Conservation (phyloP, 139 green algal genomes). For the Closterium sp. region DNA sequence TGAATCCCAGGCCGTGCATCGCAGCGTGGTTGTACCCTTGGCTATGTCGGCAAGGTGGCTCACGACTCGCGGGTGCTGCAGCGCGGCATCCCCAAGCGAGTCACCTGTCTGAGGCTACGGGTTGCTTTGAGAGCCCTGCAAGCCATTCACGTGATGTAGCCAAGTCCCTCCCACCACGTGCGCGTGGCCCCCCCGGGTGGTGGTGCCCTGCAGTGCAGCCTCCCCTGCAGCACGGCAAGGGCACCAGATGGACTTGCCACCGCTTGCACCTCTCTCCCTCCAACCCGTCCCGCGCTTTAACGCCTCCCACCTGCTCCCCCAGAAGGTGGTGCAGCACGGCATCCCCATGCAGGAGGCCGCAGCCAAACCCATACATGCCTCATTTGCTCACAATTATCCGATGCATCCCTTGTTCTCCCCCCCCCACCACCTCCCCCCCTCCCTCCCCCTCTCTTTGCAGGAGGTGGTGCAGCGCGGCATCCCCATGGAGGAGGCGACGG, state of each 20-base stretch:
- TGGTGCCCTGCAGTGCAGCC: no score
- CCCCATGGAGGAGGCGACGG: slow-evolving; percentile 76
- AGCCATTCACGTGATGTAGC: no score
- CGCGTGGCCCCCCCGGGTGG: no score
- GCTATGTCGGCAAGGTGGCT: slow-evolving; percentile 84
- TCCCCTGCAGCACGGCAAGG: no score
- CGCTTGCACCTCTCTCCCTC: no score
- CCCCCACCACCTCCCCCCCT: background rate
- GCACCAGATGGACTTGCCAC: no score
- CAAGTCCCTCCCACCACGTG: no score
- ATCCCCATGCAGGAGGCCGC: slow-evolving; percentile 81
- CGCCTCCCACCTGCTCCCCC: background rate
- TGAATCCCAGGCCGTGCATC: background rate
- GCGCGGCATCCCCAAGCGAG: slow-evolving; percentile 76
- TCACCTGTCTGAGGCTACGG: slow-evolving; percentile 76
- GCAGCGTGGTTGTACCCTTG: no score
- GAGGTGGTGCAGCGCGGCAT: slow-evolving; percentile 90
- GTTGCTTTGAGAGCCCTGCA: background rate
- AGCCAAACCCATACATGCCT: no score
- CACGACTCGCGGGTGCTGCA: slow-evolving; percentile 63
- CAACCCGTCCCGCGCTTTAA: background rate
- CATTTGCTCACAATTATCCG: background rate
- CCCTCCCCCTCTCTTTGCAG: background rate
- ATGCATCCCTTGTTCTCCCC: slow-evolving; percentile 22
- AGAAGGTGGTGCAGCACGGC: slow-evolving; percentile 62